phyloP scores from a whole-genome alignment of 73 alveolate species.

The Diophrys sp. region DNA sequence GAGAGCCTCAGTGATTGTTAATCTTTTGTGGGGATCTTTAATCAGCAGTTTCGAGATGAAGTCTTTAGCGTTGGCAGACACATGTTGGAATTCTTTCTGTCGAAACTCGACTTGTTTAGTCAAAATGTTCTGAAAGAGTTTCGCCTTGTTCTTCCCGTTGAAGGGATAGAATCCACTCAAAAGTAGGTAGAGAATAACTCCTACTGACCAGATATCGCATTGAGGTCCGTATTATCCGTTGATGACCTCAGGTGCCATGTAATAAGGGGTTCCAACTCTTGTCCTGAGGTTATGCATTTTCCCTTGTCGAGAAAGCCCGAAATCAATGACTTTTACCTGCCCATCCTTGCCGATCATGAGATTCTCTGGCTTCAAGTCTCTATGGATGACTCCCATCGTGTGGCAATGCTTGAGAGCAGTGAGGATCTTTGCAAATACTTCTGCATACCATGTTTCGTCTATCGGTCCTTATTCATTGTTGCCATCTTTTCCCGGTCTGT shows the following conservation, averaged over 20 bases:
- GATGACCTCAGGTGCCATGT: constrained; percentile 46
- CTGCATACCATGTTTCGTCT: not conserved
- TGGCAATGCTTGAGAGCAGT: constrained; percentile 63
- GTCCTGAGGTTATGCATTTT: not conserved
- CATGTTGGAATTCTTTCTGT: constrained; percentile 47
- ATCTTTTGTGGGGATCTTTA: constrained; percentile 46
- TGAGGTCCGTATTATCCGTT: constrained; percentile 43
- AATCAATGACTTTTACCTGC: constrained; percentile 33
- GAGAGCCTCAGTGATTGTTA: constrained; percentile 53
- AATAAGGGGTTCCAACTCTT: constrained; percentile 40
- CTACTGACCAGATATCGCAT: constrained; percentile 84
- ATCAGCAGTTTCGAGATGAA: constrained; percentile 40
- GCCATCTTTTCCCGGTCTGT: not conserved
- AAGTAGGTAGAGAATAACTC: constrained; percentile 65
- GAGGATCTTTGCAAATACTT: not conserved
- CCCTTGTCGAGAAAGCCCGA: constrained; percentile 13
- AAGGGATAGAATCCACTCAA: constrained; percentile 74
- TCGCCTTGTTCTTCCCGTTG: constrained; percentile 47
- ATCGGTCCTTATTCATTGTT: not conserved
- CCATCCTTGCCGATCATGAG: constrained; percentile 44
- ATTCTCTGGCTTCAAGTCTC: constrained; percentile 65
- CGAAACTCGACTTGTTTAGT: constrained; percentile 34
- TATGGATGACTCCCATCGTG: constrained; percentile 43
- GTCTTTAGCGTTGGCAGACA: constrained; percentile 27
- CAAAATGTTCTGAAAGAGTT: constrained; percentile 45